phyloP scores from a whole-genome alignment of 2,329 filamentous ascomycete genomes.

The Coleophoma eucalyptorum region DNA sequence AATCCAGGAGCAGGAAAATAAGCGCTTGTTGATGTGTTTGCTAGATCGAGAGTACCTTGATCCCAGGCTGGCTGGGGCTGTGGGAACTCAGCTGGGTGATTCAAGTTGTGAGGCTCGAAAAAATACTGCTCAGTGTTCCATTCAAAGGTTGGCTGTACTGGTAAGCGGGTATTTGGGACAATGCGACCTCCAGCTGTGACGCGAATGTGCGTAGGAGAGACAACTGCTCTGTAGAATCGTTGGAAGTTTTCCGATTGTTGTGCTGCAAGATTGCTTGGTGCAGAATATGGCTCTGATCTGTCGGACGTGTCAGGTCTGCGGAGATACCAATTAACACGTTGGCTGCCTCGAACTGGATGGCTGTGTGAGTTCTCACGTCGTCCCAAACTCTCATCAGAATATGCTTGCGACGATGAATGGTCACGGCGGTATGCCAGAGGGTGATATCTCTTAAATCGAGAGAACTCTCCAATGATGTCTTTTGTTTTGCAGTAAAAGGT shows the following conservation, averaged over 20 bases:
- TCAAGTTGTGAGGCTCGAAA: conserved; percentile 14
- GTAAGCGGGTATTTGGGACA: conserved; percentile 56
- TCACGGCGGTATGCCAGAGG: background rate
- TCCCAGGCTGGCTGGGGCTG: background rate
- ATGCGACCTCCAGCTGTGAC: conserved; percentile 66
- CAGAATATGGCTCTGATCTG: conserved; percentile 39
- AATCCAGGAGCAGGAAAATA: background rate
- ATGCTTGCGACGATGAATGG: background rate
- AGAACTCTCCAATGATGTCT: conserved; percentile 7
- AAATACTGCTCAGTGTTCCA: conserved; percentile 20
- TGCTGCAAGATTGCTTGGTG: conserved; percentile 46
- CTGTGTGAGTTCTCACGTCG: conserved; percentile 1
- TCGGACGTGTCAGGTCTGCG: conserved; percentile 24
- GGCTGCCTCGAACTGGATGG: conserved; percentile 7
- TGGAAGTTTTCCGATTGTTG: conserved; percentile 64
- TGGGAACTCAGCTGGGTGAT: conserved; percentile 1
- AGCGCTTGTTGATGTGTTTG: background rate
- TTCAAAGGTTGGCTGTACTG: conserved; percentile 19
- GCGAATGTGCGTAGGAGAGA: conserved; percentile 62
- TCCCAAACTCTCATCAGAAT: conserved; percentile 17
- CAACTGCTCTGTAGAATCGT: conserved; percentile 64
- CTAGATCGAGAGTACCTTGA: background rate
- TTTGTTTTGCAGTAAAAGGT: conserved; percentile 16
- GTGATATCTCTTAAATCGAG: background rate
- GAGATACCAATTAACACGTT: conserved; percentile 22